A percentile compares a stretch with the other conserved stretches of the same genome.
phyloP scores from a whole-genome alignment of 768 basidiomycete genomes.

The Naganishia vaughanmartiniae region DNA sequence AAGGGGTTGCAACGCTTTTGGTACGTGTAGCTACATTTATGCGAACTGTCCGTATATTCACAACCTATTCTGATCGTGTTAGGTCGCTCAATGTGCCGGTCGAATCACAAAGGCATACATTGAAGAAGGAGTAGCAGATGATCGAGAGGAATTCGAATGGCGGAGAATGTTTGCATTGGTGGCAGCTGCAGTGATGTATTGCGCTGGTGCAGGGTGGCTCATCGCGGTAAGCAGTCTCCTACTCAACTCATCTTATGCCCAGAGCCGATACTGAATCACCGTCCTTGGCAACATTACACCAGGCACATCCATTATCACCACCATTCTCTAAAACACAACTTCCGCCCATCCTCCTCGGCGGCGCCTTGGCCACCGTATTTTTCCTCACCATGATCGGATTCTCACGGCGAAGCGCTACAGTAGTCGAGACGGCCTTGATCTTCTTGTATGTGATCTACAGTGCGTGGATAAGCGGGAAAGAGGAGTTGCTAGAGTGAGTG shows the following conservation, averaged over 20 bases:
- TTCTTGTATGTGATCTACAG: slow-evolving; percentile 72
- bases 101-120: slow-evolving; percentile 50
- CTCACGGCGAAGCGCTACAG: slow-evolving; percentile 78
- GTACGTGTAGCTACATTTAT: not conserved
- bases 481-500: slow-evolving; percentile 48
- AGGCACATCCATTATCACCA: slow-evolving; percentile 58
- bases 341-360: slow-evolving; percentile 83
- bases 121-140: slow-evolving; percentile 41
- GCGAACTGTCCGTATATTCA: not conserved
- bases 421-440: slow-evolving; percentile 84
- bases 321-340: slow-evolving; percentile 77
- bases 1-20: slow-evolving; percentile 50
- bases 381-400: slow-evolving; percentile 93
- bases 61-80: not conserved
- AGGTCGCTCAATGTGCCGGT: slow-evolving; percentile 47
- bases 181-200: slow-evolving; percentile 43
- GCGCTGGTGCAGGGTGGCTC: slow-evolving; percentile 43
- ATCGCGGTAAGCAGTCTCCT: slow-evolving; percentile 36
- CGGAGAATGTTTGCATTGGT: slow-evolving; percentile 47
- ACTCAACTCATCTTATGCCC: not conserved
- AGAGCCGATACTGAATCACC: not conserved
- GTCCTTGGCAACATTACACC: not conserved
- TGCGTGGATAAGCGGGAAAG: slow-evolving; percentile 50
- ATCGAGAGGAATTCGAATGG: slow-evolving; percentile 49
- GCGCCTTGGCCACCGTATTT: slow-evolving; percentile 78